Conservation (phyloP, 805 yeast species). For the Monosporozyma yasuniensis region DNA sequence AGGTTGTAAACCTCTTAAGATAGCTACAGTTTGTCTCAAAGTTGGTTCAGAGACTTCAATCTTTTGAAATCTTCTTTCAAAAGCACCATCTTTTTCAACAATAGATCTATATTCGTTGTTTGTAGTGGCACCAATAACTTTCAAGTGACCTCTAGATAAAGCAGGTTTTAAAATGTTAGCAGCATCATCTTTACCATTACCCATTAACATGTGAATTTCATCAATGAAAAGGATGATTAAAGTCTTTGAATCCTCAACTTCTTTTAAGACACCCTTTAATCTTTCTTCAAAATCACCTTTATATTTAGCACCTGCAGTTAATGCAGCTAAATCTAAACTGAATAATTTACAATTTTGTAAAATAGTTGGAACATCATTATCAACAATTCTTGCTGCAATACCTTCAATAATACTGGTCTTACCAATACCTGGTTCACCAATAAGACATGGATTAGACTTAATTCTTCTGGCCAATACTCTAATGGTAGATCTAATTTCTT, state of each 20-base stretch:
- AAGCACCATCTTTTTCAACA: slow-evolving; percentile 95
- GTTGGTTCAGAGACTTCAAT: slow-evolving; percentile 95
- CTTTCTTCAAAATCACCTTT: slow-evolving; percentile 99
- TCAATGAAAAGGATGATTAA: slow-evolving; percentile 89
- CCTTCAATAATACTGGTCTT: slow-evolving; percentile 98
- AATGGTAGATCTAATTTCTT: slow-evolving; percentile 91
- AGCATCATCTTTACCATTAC: slow-evolving; percentile 95
- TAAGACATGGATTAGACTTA: slow-evolving; percentile 90
- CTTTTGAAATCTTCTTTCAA: slow-evolving; percentile 95
- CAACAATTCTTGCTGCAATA: slow-evolving; percentile 94
- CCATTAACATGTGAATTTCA: slow-evolving; percentile 99
- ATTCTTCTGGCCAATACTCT: slow-evolving; percentile 95
- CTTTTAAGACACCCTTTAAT: slow-evolving; percentile 90
- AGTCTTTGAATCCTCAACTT: slow-evolving; percentile 78
- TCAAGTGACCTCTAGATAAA: slow-evolving; percentile 90
- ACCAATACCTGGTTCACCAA: slow-evolving; percentile 99
- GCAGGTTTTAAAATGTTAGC: slow-evolving; percentile 96
- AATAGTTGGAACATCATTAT: slow-evolving; percentile 88
- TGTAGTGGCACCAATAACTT: slow-evolving; percentile 98
- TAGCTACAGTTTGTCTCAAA: slow-evolving; percentile 86
- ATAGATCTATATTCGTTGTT: slow-evolving; percentile 87
- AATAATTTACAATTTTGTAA: slow-evolving; percentile 72
- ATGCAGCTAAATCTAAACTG: slow-evolving; percentile 88
- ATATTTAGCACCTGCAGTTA: slow-evolving; percentile 97
- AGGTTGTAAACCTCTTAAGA: slow-evolving; percentile 90